These are phyloP conservation scores for Nicotiana rustica DNA, from an alignment of 305 asterid genomes.

Conservation along the genomic window DNA sequence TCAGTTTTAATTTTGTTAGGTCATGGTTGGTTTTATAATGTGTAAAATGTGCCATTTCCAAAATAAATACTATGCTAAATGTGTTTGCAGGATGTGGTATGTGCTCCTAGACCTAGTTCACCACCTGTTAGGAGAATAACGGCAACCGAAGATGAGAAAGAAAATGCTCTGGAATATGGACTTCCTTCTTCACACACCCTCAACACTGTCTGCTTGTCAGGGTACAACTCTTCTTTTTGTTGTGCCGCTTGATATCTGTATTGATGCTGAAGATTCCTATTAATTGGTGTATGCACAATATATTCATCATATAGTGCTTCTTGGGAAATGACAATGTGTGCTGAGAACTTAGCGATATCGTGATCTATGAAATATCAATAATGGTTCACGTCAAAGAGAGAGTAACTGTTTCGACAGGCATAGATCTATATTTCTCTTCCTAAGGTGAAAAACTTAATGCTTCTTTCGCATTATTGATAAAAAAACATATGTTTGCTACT, in stretches of 20 bases:
- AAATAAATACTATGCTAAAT: too few relatives aligned
- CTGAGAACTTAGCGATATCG: not conserved
- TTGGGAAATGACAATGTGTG: not conserved
- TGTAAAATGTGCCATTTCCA: not conserved
- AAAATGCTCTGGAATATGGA: constrained; percentile 96
- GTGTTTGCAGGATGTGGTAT: constrained; percentile 73
- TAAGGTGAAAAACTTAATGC: not conserved
- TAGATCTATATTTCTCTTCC: not conserved
- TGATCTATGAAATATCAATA: not conserved
- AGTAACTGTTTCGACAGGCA: not conserved
- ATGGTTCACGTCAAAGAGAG: not conserved
- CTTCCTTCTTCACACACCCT: constrained; percentile 98
- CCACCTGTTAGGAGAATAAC: constrained; percentile 88
- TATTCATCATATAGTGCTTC: too few relatives aligned
- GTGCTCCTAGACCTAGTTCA: constrained; percentile 84
- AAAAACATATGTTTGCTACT: not conserved
- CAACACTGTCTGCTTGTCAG: constrained; percentile 92
- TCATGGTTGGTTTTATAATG: not conserved
- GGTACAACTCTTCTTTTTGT: constrained; percentile 52
- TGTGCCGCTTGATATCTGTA: not conserved
- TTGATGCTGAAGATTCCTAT: not conserved
- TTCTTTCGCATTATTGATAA: not conserved
- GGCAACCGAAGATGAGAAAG: constrained; percentile 86
- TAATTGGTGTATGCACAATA: not conserved
- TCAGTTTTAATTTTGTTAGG: not conserved